phyloP scores from a whole-genome alignment of 2,329 filamentous ascomycete genomes.

The Botrytis tulipae region DNA sequence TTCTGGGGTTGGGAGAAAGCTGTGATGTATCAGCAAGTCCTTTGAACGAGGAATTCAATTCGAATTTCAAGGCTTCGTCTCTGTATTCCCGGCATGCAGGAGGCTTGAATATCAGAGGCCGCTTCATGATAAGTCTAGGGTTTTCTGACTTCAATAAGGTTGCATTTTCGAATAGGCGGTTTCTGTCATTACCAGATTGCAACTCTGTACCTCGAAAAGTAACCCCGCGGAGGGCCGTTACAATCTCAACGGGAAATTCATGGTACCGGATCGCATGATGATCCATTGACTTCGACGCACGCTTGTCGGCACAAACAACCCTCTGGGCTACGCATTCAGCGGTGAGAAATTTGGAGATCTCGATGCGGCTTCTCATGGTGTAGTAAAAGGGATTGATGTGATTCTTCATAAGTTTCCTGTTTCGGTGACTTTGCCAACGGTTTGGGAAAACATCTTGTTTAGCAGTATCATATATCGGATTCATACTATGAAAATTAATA shows the following conservation, averaged over 20 bases:
- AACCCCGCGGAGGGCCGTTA: neutral
- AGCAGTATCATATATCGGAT: neutral
- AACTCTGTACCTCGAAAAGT: no score
- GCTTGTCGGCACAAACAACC: neutral
- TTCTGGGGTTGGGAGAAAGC: no score
- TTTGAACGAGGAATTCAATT: neutral
- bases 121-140: no score
- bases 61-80: neutral
- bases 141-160: no score
- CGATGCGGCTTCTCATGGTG: neutral
- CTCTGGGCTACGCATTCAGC: neutral
- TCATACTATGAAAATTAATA: rapidly evolving
- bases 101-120: neutral
- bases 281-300: neutral
- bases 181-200: neutral
- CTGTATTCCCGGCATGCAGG: neutral
- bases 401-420: no score
- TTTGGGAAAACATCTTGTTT: neutral
- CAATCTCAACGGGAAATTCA: neutral
- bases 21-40: neutral
- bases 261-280: neutral
- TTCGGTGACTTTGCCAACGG: neutral
- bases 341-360: neutral
- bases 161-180: no score
- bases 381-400: neutral